Conservation (phyloP, 148 eudicot genomes). For the Rhododendron ovatum region DNA sequence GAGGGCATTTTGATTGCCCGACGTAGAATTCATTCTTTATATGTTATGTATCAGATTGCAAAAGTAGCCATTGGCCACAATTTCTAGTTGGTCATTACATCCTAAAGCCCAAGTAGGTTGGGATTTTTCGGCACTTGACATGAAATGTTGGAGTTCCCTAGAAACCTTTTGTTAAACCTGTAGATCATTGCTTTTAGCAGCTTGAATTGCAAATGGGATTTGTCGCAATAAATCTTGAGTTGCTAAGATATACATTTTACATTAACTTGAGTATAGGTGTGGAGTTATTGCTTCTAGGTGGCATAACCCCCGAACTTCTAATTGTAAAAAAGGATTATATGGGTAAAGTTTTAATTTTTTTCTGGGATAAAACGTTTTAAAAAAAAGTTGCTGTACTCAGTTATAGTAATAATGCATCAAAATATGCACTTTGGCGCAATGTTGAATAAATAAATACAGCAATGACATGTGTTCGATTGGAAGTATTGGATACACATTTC, state of each 20-base stretch:
- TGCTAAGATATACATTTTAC: neutral
- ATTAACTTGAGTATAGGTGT: neutral
- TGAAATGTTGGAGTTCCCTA: no score
- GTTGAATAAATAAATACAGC: no score
- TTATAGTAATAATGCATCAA: neutral
- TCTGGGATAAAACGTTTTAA: neutral
- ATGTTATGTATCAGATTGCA: no score
- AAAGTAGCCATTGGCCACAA: neutral
- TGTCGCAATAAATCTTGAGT: neutral
- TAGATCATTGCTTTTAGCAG: neutral
- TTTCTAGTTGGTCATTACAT: neutral
- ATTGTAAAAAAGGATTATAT: neutral
- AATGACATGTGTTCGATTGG: neutral
- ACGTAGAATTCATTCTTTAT: neutral
- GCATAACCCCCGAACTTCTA: neutral
- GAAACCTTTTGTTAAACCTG: neutral
- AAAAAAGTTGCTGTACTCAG: neutral
- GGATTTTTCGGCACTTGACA: neutral
- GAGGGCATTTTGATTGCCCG: neutral
- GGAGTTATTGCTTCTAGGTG: neutral
- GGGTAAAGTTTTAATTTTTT: neutral
- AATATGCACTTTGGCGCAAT: neutral
- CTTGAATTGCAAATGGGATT: neutral
- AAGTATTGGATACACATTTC: neutral
- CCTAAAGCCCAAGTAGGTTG: neutral